Percentiles rank a stretch among this genome's conserved stretches.
Conservation (phyloP, 495 filamentous ascomycete genomes). For the Xylaria grammica region DNA sequence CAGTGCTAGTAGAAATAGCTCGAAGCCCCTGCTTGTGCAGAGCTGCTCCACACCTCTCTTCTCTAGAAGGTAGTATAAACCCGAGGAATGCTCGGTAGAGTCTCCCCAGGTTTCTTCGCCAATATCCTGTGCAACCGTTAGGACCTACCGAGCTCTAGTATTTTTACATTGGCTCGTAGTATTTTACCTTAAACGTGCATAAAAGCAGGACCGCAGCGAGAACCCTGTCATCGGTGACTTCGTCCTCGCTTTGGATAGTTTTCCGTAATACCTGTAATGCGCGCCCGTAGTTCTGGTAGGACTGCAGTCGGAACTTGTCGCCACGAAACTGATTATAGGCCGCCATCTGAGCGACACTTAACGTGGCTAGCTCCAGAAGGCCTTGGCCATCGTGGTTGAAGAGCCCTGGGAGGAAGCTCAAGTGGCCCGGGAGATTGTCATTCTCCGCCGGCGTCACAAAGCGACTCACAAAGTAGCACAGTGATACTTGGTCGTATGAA, state of each 20-base stretch:
- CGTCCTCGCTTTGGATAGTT: constrained; percentile 23
- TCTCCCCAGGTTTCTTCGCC: constrained; percentile 22
- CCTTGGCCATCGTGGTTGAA: constrained; percentile 27
- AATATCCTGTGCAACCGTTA: constrained; percentile 19
- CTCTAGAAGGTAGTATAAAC: constrained; percentile 26
- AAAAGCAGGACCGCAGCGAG: constrained; percentile 22
- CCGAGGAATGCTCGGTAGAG: constrained; percentile 18
- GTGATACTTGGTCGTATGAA: constrained; percentile 30
- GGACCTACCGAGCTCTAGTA: neutral
- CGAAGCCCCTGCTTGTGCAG: constrained; percentile 18
- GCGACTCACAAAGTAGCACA: constrained; percentile 33
- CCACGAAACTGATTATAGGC: constrained; percentile 35
- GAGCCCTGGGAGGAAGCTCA: constrained; percentile 31
- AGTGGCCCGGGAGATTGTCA: constrained; percentile 30
- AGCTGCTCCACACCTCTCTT: constrained; percentile 25
- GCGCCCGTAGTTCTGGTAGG: constrained; percentile 27
- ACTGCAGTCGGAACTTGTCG: constrained; percentile 26
- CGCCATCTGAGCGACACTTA: constrained; percentile 32
- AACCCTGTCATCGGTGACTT: constrained; percentile 31
- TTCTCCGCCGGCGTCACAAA: constrained; percentile 30
- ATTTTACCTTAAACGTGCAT: constrained; percentile 23
- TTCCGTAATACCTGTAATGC: constrained; percentile 23
- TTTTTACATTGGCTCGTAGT: neutral
- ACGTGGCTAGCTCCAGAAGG: constrained; percentile 27
- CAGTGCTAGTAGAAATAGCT: constrained; percentile 22